Base-by-base conservation (phyloP, 2,329 filamentous ascomycete species). In the Aspergillus vadensis region DNA sequence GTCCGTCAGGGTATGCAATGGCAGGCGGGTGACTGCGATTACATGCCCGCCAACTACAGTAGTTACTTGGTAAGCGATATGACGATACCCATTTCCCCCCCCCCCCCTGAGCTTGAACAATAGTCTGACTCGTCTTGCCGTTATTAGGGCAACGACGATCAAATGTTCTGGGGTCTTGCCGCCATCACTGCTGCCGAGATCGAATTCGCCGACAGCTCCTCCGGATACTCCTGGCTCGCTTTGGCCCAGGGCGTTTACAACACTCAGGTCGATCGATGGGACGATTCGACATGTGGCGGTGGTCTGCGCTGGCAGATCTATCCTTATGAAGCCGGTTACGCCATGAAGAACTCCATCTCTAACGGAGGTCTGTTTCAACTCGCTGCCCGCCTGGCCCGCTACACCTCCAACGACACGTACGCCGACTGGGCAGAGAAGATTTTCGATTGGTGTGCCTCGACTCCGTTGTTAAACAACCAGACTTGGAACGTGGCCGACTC, bases 281-380 rank as follows among this genome's bases (percentile, higher is more conserved):
- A 93, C 72, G 82, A 78, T 0, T 78, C 80, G 0, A 76, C 79
- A 41, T 96, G 91, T 69, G 82, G 81, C 25, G 91, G 91, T 62
- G 92, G 91, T 4, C 78, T 95, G 50, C 82, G 86, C 59, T 94
- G 91, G 91, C 91, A 96, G 79, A 92, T 96, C 66, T 93, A 88
- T 73, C 78, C 83, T 1, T 85, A 84, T 68, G 94, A 96, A 72
- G 87, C 87, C 63, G 92, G 91, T 14, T 88, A 92, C 73, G 83
- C 86, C 70, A 95, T 96, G 83, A 95, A 93, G 77, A 94, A 94
- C 78, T 84, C 87, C 15, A 86, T 93, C 67, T 88, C 88, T 63
- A 95, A 95, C 74, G 91, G 90, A 44, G 88, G 87, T n/a, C 86
- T 95, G 72, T 93, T 96, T 75, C 89, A 93, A 69, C 82, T 96